These are phyloP conservation scores for Backusella australiensis DNA, from an alignment of 192 early-diverging fungal species.

Conservation along the genomic window DNA sequence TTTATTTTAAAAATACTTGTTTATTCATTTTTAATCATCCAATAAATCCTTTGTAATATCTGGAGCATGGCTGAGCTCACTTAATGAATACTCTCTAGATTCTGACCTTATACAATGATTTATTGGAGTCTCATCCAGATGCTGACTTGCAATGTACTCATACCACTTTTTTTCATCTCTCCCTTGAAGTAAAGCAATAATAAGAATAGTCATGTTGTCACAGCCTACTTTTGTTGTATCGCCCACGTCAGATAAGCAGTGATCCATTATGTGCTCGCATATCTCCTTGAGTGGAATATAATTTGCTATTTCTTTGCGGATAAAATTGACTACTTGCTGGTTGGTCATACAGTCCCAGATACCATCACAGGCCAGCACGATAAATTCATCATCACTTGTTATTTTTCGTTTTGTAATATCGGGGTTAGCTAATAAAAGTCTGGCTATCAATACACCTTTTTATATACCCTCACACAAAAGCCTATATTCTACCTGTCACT, in stretches of 20 bases:
- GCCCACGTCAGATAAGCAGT: slow-evolving; percentile 84
- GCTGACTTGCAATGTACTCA: background rate
- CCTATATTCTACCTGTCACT: slow-evolving; percentile 61
- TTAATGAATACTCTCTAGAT: slow-evolving; percentile 2
- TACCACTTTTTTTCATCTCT: slow-evolving; percentile 77
- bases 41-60: background rate
- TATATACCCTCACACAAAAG: no score
- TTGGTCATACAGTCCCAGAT: slow-evolving; percentile 95
- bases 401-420: slow-evolving; percentile 68
- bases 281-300: slow-evolving; percentile 60
- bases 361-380: slow-evolving; percentile 96
- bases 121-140: background rate
- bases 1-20: background rate
- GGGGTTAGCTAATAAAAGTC: slow-evolving; percentile 55
- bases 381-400: slow-evolving; percentile 76
- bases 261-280: slow-evolving; percentile 88
- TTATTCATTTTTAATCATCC: background rate
- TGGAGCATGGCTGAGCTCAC: background rate
- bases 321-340: slow-evolving; percentile 86
- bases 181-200: slow-evolving; percentile 82
- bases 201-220: slow-evolving; percentile 98
- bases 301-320: slow-evolving; percentile 66
- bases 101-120: background rate
- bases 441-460: background rate
- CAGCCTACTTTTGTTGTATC: slow-evolving; percentile 91